Evolutionary conservation across 495 filamentous ascomycete species (phyloP).

Genomic region (Bathelium albidoporum): DNA sequence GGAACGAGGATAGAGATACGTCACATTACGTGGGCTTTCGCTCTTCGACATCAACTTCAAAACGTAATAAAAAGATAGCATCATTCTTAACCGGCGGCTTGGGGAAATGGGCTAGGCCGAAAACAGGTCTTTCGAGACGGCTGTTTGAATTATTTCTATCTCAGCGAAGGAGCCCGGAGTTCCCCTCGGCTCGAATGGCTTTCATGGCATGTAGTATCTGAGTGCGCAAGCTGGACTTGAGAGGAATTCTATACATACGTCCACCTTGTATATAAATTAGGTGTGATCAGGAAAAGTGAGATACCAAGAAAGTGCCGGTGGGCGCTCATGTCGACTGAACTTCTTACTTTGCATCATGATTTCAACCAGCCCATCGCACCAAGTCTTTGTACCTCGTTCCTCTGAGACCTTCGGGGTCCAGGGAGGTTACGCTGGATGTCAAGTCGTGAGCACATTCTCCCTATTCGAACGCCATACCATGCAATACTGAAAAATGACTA

Average conservation of each 20-base stretch:
- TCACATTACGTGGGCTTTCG: too few relatives aligned
- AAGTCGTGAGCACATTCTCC: too few relatives aligned
- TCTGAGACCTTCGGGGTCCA: too few relatives aligned
- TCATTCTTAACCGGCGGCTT: background rate
- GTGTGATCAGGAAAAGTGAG: background rate
- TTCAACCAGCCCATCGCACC: background rate
- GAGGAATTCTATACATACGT: background rate
- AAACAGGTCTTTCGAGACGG: background rate
- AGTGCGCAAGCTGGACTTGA: background rate
- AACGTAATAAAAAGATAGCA: too few relatives aligned
- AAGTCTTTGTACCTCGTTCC: background rate
- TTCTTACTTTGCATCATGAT: background rate
- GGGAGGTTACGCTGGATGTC: too few relatives aligned
- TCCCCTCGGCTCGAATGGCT: background rate
- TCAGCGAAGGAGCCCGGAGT: background rate
- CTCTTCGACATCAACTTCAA: too few relatives aligned
- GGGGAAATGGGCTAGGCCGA: too few relatives aligned
- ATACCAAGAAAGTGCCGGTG: background rate
- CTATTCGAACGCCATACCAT: background rate
- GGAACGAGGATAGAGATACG: constrained; percentile 28
- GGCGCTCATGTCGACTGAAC: background rate
- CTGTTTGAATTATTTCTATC: background rate
- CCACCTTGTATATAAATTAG: background rate
- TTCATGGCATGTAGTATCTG: background rate
- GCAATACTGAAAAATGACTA: constrained; percentile 1